Evolutionary conservation across 2,329 filamentous ascomycete species (phyloP).

Genomic region (Atkinsonella texensis): DNA sequence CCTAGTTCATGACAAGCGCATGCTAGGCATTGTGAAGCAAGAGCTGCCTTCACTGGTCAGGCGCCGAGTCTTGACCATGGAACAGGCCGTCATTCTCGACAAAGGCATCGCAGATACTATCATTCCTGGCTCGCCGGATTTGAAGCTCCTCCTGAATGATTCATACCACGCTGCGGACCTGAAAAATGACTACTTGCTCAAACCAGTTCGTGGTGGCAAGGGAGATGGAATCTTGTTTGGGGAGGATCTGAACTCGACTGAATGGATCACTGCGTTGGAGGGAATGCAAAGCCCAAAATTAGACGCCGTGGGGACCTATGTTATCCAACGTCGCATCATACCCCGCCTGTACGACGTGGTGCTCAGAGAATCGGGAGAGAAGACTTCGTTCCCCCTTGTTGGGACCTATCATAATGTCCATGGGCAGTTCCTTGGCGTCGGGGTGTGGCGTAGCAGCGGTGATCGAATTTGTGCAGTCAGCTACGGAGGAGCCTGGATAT

Average conservation of each 20-base stretch:
- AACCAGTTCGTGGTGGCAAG: constrained; percentile 26
- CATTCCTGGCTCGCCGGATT: constrained; percentile 17
- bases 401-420: constrained; percentile 21
- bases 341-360: constrained; percentile 21
- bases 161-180: constrained; percentile 7
- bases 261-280: constrained; percentile 17
- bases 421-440: constrained; percentile 18
- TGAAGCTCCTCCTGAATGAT: constrained; percentile 11
- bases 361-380: constrained; percentile 14
- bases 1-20: constrained; percentile 30
- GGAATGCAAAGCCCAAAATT: constrained; percentile 6
- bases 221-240: constrained; percentile 28
- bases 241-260: constrained; percentile 17
- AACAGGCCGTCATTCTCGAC: constrained; percentile 16
- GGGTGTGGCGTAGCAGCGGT: constrained; percentile 19
- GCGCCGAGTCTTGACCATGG: constrained; percentile 14
- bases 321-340: constrained; percentile 19
- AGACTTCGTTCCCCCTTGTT: constrained; percentile 17
- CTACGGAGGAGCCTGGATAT: constrained; percentile 22
- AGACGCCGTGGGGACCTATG: constrained; percentile 9
- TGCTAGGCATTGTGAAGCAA: constrained; percentile 26
- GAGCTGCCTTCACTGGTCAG: constrained; percentile 18
- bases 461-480: constrained; percentile 20
- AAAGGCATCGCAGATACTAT: constrained; percentile 22
- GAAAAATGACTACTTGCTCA: constrained; percentile 22